Evolutionary conservation across 768 basidiomycete species (phyloP), one percentile per base, ranked within the genome.

Genomic region (Stropharia rugosoannulata): DNA sequence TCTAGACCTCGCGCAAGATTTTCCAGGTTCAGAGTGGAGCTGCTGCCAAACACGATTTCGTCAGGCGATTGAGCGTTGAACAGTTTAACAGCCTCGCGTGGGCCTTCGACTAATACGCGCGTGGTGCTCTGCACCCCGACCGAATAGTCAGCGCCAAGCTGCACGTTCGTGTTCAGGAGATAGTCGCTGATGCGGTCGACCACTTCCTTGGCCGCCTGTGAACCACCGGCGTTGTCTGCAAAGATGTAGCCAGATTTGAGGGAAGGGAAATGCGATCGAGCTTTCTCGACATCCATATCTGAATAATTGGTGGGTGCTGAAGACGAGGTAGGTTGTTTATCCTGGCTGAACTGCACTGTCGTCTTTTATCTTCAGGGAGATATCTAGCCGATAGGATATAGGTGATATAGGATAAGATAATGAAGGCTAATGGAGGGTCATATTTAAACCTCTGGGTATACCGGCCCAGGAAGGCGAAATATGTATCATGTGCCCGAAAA

Each of bases 181-280:
- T 90, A 93, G 64, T 89, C 85, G 18, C 75, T 75, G 62, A 90
- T 79, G 41, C 78, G 70, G 60, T 86, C 79, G 52, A 84, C 80
- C 32, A 84, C 83, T 47, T 70, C 70, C 46, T 78, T 72, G 1
- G 82, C 70, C 38, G 79, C 81, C 66, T 80, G 89, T 2, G 88
- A 89, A 7, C 89, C 89, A 0, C 88, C 89, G 0, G 89, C 90
- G 56, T 88, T 91, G 72, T 90, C 89, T 2, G 77, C 90, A 62
- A 81, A 90, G 57, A 89, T 78, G 62, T 77, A 90, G 1, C 82
- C 84, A 1, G 75, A 71, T 29, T 73, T 66, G 25, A 91, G 72
- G 3, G 85, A 70, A 3, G 87, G 89, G 65, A 91, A 90, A 37
- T 80, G 78, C 29, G 79, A 74, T 51, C 86, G 82, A 42, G 78